phyloP scores from a whole-genome alignment of 164 flowering plant species.

The Kalanchoe fedtschenkoi region DNA sequence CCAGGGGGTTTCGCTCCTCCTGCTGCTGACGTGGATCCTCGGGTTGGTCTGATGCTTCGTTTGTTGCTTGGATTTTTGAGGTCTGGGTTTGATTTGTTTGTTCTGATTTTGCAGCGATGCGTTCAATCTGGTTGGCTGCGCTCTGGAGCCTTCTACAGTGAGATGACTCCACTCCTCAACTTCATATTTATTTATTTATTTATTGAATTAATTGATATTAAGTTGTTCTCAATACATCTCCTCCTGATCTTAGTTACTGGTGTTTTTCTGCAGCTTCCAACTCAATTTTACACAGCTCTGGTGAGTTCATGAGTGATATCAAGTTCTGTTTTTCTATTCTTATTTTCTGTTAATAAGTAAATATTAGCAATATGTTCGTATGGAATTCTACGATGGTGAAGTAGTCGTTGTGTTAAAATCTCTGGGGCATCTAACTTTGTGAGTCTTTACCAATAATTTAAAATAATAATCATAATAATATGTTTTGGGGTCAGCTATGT shows the following conservation, averaged over 20 bases:
- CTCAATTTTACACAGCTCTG: slow-evolving; percentile 4
- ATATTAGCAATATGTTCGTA: too few species aligned
- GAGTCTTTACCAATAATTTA: too few species aligned
- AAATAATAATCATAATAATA: too few species aligned
- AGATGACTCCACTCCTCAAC: background rate
- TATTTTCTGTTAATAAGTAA: background rate
- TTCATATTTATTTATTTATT: background rate
- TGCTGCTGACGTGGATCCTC: slow-evolving; percentile 2
- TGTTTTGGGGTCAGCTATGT: too few species aligned
- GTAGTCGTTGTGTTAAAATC: too few species aligned
- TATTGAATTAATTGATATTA: too few species aligned
- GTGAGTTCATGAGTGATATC: background rate
- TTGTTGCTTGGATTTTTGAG: too few species aligned
- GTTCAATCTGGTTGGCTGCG: background rate
- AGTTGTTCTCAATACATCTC: too few species aligned
- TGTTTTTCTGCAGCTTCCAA: background rate
- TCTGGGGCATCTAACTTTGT: too few species aligned
- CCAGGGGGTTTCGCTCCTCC: background rate
- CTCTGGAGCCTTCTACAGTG: background rate
- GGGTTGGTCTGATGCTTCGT: background rate
- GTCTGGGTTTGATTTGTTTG: background rate
- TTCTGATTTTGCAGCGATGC: background rate
- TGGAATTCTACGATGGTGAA: too few species aligned
- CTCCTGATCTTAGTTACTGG: background rate
- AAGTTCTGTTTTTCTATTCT: background rate